phyloP scores from a whole-genome alignment of 1,284 basidiomycete genomes.

The Ustilago lituana region DNA sequence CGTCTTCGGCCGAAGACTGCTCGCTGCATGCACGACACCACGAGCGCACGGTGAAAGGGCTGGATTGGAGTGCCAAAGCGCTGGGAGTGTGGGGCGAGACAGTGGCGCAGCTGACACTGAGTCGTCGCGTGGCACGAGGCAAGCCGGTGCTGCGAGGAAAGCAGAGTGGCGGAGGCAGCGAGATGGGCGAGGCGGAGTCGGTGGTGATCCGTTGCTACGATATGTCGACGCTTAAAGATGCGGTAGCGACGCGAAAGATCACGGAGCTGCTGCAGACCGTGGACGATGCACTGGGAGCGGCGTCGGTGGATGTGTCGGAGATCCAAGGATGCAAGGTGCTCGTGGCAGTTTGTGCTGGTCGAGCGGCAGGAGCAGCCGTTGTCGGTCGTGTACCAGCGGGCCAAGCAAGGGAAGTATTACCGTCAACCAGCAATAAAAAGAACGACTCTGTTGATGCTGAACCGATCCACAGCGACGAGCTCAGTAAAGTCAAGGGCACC shows the following conservation, averaged over 20 bases:
- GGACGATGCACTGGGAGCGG: conserved; percentile 57
- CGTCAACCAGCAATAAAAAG: conserved; percentile 27
- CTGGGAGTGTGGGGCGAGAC: conserved; percentile 30
- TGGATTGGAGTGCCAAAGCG: conserved; percentile 55
- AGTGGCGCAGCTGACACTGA: conserved; percentile 15
- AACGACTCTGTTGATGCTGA: conserved; percentile 1
- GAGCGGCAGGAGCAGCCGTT: conserved; percentile 50
- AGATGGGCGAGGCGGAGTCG: conserved; percentile 7
- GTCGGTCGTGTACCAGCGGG: conserved; percentile 37
- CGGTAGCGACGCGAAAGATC: conserved; percentile 24
- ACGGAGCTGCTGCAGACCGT: conserved; percentile 45
- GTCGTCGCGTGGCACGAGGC: conserved; percentile 3
- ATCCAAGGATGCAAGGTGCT: conserved; percentile 42
- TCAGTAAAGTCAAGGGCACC: conserved; percentile 8
- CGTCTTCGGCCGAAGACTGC: conserved; percentile 49
- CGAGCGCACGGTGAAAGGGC: conserved; percentile 45
- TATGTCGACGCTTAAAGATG: conserved; percentile 38
- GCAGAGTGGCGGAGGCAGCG: conserved; percentile 4
- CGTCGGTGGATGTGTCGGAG: conserved; percentile 23
- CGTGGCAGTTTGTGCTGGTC: conserved; percentile 40
- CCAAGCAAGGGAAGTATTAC: conserved; percentile 45
- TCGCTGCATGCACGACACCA: conserved; percentile 54
- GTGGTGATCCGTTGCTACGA: conserved; percentile 44
- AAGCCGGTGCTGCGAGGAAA: conserved; percentile 21
- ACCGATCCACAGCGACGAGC: neutral